Base-by-base conservation (phyloP, 2,329 filamentous ascomycete genomes). In the Colletotrichum sp. region DNA sequence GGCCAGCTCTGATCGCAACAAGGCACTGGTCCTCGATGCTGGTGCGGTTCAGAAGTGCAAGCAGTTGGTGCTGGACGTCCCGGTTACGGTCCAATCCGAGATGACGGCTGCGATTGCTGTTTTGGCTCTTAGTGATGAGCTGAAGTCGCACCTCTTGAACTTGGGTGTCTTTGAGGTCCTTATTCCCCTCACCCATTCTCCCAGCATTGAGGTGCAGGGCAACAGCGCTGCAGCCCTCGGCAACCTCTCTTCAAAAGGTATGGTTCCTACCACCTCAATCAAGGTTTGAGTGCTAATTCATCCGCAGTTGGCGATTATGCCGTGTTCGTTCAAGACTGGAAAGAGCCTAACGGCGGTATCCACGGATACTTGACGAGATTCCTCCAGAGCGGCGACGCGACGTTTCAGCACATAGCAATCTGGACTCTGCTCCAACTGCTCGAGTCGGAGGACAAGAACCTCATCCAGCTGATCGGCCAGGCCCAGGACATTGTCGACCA, bases 31-130 rank as follows among this genome's bases (percentile, higher is more conserved):
- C 2, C 88, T 99, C 65, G 96, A 99, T 85, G 97, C 97, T 38
- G 97, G 97, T 28, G 97, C 97, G 3, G 97, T 99, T 52, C 96
- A 99, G 83, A 99, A 99, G 85, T 99, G 97, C 92, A 99, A 98
- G 86, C 95, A 99, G 82, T 90, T 99, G 68, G 96, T 99, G 28
- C 89, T 99, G 21, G 94, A 98, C 72, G 97, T 99, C 4, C 96
- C 97, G 0, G 90, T 99, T 65, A 96, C 95, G 52, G 97, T 99
- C 4, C 97, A 99, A 84, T 98, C 96, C 3, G 97, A 99, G 85
- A 99, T 99, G 97, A 99, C 97, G 6, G 97, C 97, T n/a, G 97
- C 97, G 2, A 98, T 99, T 85, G 97, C 97, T 48, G 97, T 99
- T 16, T 90, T 99, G 78, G 97, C 97, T 21, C 88, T 99, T 67